Percentiles rank a stretch among this genome's conserved stretches.
Evolutionary conservation across 2,329 filamentous ascomycete species (phyloP).

Genomic region (Neonectria neomacrospora): DNA sequence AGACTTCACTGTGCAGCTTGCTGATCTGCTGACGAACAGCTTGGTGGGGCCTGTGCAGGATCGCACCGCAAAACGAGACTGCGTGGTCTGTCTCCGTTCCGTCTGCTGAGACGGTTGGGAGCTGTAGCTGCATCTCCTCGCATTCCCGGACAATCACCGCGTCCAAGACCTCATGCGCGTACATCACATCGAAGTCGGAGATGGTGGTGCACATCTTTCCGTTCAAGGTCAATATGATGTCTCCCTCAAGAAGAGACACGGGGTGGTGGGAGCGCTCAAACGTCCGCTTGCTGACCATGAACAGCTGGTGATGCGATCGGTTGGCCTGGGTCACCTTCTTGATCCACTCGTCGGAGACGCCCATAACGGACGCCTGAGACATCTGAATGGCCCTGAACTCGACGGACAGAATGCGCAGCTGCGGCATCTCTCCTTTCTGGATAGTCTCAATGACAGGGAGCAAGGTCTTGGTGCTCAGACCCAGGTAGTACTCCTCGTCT

Average conservation of each 20-base stretch:
- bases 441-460: slow-evolving; percentile 91
- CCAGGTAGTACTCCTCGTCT: slow-evolving; percentile 96
- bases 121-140: slow-evolving; percentile 77
- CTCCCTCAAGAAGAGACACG: slow-evolving; percentile 81
- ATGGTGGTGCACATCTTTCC: slow-evolving; percentile 92
- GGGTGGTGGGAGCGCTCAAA: slow-evolving; percentile 66
- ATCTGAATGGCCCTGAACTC: slow-evolving; percentile 97
- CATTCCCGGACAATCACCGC: slow-evolving; percentile 89
- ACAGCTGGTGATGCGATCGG: slow-evolving; percentile 92
- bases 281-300: slow-evolving; percentile 95
- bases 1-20: slow-evolving; percentile 95
- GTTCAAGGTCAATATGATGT: slow-evolving; percentile 92
- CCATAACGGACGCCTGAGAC: slow-evolving; percentile 97
- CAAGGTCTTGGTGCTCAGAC: slow-evolving; percentile 87
- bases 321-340: slow-evolving; percentile 88
- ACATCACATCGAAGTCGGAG: slow-evolving; percentile 95
- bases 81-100: slow-evolving; percentile 93
- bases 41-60: slow-evolving; percentile 92
- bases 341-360: slow-evolving; percentile 96
- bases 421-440: slow-evolving; percentile 80
- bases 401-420: slow-evolving; percentile 89
- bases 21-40: slow-evolving; percentile 97
- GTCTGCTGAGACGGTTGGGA: slow-evolving; percentile 87
- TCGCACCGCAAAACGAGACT: slow-evolving; percentile 93
- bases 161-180: slow-evolving; percentile 83